Evolutionary conservation across 2,329 filamentous ascomycete genomes (phyloP).

Genomic region (Verticillium nubilum): DNA sequence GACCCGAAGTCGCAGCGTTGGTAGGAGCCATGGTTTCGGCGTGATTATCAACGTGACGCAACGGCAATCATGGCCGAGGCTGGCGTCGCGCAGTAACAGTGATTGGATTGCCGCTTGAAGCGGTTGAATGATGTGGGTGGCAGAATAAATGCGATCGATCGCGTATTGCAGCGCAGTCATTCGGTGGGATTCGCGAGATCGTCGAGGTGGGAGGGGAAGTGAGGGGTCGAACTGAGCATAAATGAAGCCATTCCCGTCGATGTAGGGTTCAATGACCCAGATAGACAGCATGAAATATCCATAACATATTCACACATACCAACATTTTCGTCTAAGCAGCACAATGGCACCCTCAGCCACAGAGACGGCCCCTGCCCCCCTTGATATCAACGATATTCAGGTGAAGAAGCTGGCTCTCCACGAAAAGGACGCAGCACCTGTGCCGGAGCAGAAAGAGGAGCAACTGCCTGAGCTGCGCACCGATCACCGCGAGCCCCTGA

Average conservation of each 20-base stretch:
- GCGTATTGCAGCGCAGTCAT: conserved; percentile 5
- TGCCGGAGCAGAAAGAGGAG: conserved; percentile 1
- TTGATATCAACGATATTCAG: conserved; percentile 2
- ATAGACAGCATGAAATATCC: neutral
- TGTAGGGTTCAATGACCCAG: neutral
- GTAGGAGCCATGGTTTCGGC: neutral
- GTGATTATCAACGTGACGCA: neutral
- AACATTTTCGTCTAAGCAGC: neutral
- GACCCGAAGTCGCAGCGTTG: neutral
- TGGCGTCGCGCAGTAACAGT: neutral
- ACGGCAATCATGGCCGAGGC: neutral
- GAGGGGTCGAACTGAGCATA: conserved; percentile 1
- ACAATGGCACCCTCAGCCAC: conserved; percentile 11
- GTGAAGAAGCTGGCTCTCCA: neutral
- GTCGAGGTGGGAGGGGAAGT: neutral
- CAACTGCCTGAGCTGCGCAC: conserved; percentile 7
- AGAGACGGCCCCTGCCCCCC: conserved; percentile 1
- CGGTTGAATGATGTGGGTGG: neutral
- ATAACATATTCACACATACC: neutral
- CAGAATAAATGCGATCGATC: conserved; percentile 4
- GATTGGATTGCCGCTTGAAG: neutral
- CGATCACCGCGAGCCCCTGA: conserved; percentile 30
- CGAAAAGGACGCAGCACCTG: neutral
- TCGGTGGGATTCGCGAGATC: neutral
- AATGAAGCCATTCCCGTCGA: neutral